Base-by-base conservation (phyloP, 106 monocot species). In the Apostasia ramifera region DNA sequence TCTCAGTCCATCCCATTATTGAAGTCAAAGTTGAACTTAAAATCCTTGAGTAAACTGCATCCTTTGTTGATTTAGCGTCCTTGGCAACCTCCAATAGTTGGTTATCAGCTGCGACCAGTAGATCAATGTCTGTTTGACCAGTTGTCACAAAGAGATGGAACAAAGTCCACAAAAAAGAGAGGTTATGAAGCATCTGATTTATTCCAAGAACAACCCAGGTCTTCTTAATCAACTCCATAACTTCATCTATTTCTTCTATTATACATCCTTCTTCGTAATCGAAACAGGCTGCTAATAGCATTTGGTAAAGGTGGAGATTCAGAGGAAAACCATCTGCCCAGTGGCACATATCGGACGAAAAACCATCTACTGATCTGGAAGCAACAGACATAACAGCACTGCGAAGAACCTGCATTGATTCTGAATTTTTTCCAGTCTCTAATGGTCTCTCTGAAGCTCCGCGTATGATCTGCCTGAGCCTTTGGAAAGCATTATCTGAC, bases 281-380 rank as follows among this genome's bases (percentile, higher is more conserved):
- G 76, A 92, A 92, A 72, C 97, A 97, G 65, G 85, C 61, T 74
- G 89, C 86, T 63, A 97, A 71, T 13, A 97, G 70, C 81, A 75
- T 81, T 53, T 89, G 86, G 72, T 97, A 97, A 39, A 97, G 72
- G 66, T 83, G 75, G 46, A 97, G 87, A 81, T 97, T 97, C 44
- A 97, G 51, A 1, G 97, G 97, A 60, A 76, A 74, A 6, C 97
- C 97, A 85, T 97, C 92, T 69, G 92, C 97, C 97, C 97, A 97
- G 63, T 97, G 97, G 59, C 74, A 86, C 46, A 62, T 66, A 44
- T 97, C 97, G 50, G 82, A 74, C 74, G 66, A 44, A 76, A 45
- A 85, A 53, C 87, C 87, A 70, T 97, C 89, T 69, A 63, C 71
- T 42, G 97, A 87, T 70, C 86, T 84, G 15, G 57, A 71, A 68